These are phyloP conservation scores for Leucaena leucocephala DNA, from an alignment of 306 rosid species.

Conservation along the genomic window DNA sequence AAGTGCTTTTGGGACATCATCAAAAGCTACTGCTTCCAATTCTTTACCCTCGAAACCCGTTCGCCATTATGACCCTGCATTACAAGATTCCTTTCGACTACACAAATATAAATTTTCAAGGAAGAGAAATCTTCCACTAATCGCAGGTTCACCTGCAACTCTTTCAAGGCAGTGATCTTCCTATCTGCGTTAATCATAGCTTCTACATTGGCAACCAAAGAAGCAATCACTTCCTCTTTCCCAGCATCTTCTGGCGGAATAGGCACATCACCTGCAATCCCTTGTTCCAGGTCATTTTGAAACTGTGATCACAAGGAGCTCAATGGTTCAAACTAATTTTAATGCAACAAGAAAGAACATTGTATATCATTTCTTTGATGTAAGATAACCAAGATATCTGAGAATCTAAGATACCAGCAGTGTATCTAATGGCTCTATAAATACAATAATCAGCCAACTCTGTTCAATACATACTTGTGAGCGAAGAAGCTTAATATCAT, in stretches of 20 bases:
- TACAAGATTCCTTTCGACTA: slow-evolving; percentile 20
- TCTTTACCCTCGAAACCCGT: slow-evolving; percentile 76
- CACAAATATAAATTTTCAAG: not conserved
- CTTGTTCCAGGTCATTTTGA: slow-evolving; percentile 61
- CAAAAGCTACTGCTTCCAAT: slow-evolving; percentile 79
- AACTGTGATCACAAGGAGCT: slow-evolving; percentile 42
- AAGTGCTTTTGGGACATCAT: slow-evolving; percentile 92
- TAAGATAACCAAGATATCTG: not conserved
- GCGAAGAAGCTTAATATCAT: slow-evolving; percentile 76
- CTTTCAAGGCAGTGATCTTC: slow-evolving; percentile 69
- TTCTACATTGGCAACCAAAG: slow-evolving; percentile 65
- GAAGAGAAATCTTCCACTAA: not conserved
- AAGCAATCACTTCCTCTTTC: slow-evolving; percentile 60
- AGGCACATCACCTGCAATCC: slow-evolving; percentile 60
- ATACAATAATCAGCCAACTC: slow-evolving; percentile 18
- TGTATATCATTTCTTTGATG: not conserved
- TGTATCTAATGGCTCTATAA: not conserved
- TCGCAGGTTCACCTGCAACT: slow-evolving; percentile 54
- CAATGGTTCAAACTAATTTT: slow-evolving; percentile 1
- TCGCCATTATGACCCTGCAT: slow-evolving; percentile 86
- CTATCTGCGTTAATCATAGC: slow-evolving; percentile 76
- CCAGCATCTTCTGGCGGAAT: slow-evolving; percentile 57
- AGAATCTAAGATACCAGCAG: not conserved
- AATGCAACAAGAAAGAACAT: slow-evolving; percentile 5
- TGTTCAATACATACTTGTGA: slow-evolving; percentile 61